Base-by-base conservation (phyloP, 2,329 filamentous ascomycete species). In the Botryosphaeria dothidea region DNA sequence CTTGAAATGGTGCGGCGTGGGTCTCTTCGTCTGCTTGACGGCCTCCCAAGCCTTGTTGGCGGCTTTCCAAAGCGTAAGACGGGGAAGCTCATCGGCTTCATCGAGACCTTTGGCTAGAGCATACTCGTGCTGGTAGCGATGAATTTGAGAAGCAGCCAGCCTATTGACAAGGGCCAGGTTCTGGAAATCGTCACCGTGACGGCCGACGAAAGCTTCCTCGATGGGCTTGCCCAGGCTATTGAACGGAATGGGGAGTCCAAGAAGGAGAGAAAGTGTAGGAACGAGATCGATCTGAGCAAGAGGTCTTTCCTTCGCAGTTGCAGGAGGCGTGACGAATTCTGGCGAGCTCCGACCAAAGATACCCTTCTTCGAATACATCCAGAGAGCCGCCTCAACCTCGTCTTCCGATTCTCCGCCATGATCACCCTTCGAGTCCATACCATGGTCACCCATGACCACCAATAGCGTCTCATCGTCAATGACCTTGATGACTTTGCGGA, bases 361-460 rank as follows among this genome's bases (percentile, higher is more conserved):
- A 0, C 88, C 88, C 70, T 87, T 89, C 77, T 93, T 96, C 1
- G 95, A 96, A 77, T 98, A 99, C 93, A 99, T 96, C 94, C 95
- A 99, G 52, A 99, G 78, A 2, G 95, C 93, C 64, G 95, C 93
- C 77, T 99, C 89, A 6, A 99, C 87, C 76, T 99, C 95, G 68
- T 98, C 93, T 70, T 97, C 92, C 34, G 94, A 97, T 81, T 99
- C 95, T 63, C 95, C 95, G n/a, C 95, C 95, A 74, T 99, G 95
- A 70, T 99, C 95, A 19, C 95, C 95, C 80, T 99, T 98, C 67
- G 86, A 83, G 77, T 99, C 95, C 95, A 99, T 99, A 11, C 95
- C 95, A 74, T 99, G 95, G 75, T 99, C 95, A n/a, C 95, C 95
- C 92, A 99, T 96, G 15, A 99, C 91, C 21, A 99, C 88, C 38